These are phyloP conservation scores for Quercus phellos DNA, from an alignment of 331 rosid species.

Conservation along the genomic window DNA sequence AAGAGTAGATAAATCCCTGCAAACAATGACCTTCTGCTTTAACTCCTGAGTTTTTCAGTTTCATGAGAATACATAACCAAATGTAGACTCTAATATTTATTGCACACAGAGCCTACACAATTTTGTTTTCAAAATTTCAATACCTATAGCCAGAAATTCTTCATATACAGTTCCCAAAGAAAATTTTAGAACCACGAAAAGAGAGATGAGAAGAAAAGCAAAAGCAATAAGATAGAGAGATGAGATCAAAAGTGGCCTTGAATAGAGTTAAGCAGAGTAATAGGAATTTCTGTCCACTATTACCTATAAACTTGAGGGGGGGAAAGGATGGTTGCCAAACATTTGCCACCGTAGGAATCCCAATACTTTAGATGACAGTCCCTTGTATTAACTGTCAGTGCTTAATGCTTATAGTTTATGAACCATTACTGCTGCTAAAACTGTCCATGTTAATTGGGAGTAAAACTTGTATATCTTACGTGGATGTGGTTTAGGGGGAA, in stretches of 20 bases:
- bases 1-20: conserved; percentile 1
- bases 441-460: too few relatives aligned
- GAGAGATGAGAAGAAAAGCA: background rate
- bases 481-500: too few relatives aligned
- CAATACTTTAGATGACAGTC: background rate
- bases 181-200: background rate
- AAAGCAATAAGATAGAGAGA: background rate
- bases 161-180: background rate
- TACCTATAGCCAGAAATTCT: background rate
- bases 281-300: background rate
- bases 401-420: background rate
- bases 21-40: background rate
- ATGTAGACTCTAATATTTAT: background rate
- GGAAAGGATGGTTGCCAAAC: background rate
- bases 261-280: background rate
- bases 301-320: background rate
- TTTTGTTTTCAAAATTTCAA: background rate
- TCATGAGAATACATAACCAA: conserved; percentile 8
- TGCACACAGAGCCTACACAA: background rate
- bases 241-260: background rate
- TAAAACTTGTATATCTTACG: too few relatives aligned
- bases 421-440: background rate
- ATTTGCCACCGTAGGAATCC: background rate
- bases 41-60: background rate
- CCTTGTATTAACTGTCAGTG: background rate